Conservation (phyloP, 2,329 filamentous ascomycete genomes). For the Thyridium curvatum region DNA sequence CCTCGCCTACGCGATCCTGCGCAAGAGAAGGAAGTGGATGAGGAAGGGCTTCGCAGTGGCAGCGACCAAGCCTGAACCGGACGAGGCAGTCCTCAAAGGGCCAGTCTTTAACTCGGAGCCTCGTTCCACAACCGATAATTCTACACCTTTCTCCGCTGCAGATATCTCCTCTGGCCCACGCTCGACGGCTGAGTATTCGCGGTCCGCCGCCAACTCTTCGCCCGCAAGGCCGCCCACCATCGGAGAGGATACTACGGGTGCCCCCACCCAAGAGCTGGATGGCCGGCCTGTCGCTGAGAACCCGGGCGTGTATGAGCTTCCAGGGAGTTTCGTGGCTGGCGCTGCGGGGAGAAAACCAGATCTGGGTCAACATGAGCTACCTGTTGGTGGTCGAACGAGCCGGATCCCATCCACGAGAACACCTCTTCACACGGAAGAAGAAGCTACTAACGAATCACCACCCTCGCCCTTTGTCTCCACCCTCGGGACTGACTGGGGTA, state of each 20-base stretch:
- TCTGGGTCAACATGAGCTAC: too few relatives aligned
- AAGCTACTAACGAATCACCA: too few relatives aligned
- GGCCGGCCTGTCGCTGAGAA: slow-evolving; percentile 7
- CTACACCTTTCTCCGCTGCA: slow-evolving; percentile 13
- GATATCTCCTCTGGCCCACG: slow-evolving; percentile 10
- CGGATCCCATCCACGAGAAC: too few relatives aligned
- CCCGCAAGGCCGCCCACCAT: slow-evolving; percentile 1
- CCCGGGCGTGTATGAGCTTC: slow-evolving; percentile 18
- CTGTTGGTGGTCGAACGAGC: too few relatives aligned
- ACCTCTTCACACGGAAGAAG: too few relatives aligned
- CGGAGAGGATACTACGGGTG: slow-evolving; percentile 1
- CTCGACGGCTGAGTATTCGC: slow-evolving; percentile 5
- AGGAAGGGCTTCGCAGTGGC: slow-evolving; percentile 8
- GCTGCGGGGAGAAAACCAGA: slow-evolving; percentile 1
- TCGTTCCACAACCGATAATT: slow-evolving; percentile 10
- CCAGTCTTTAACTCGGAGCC: slow-evolving; percentile 18
- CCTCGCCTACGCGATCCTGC: slow-evolving; percentile 10
- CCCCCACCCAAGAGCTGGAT: slow-evolving; percentile 8
- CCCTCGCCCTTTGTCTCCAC: too few relatives aligned
- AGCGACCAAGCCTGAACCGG: slow-evolving; percentile 12
- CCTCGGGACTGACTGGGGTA: too few relatives aligned
- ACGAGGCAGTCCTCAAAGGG: slow-evolving; percentile 18
- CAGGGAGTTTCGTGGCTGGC: slow-evolving; percentile 11
- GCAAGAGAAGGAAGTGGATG: slow-evolving; percentile 15
- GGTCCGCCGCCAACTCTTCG: slow-evolving; percentile 3